Conservation (phyloP, 306 rosid species). For the Vigna trinervia region DNA sequence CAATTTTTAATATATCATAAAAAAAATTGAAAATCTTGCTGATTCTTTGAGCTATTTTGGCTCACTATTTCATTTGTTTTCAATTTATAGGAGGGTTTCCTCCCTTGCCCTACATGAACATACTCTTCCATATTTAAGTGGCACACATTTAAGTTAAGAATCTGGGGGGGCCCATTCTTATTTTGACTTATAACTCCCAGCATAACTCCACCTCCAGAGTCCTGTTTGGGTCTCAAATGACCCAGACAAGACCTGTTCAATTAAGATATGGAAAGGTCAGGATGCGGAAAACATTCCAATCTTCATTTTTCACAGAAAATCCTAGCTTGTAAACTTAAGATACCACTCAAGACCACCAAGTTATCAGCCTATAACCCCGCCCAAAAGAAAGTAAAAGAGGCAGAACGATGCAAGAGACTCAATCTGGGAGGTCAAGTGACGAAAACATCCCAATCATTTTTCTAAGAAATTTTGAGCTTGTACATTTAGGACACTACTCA, state of each 20-base stretch:
- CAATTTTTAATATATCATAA: not conserved
- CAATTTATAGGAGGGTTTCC: not conserved
- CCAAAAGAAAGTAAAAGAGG: not conserved
- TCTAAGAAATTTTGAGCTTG: not conserved
- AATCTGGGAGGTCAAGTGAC: not conserved
- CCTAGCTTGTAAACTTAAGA: not conserved
- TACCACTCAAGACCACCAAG: not conserved
- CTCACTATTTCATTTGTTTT: not conserved
- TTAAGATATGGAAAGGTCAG: not conserved
- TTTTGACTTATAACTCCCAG: conserved; percentile 8
- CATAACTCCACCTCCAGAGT: not conserved
- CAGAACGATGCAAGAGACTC: not conserved
- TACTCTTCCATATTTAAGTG: not conserved
- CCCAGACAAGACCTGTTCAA: not conserved
- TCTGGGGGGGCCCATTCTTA: not conserved
- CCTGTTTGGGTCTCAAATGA: not conserved
- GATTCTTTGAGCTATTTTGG: conserved; percentile 4
- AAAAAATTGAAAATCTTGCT: not conserved
- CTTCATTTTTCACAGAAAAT: conserved; percentile 17
- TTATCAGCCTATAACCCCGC: not conserved
- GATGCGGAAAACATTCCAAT: not conserved
- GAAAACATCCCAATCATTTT: conserved; percentile 5
- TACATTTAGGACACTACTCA: not conserved
- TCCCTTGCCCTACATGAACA: not conserved
- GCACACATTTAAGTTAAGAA: conserved; percentile 3